Conservation (phyloP, 495 filamentous ascomycete genomes). For the Talaromyces proteolyticus region DNA sequence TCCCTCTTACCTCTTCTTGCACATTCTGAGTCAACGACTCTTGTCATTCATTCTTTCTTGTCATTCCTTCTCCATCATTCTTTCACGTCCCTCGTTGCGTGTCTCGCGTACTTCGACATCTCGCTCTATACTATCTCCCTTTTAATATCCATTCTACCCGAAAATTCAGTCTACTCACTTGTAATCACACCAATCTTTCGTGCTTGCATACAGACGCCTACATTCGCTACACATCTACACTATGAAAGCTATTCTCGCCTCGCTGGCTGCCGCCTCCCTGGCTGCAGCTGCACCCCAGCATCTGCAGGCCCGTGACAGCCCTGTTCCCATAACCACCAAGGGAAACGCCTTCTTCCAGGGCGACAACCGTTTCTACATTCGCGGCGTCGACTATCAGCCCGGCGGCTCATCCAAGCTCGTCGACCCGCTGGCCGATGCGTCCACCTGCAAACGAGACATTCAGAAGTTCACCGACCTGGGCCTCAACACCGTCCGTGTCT, state of each 20-base stretch:
- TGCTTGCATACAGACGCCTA: no score
- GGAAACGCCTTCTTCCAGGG: conserved; percentile 83
- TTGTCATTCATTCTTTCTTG: no score
- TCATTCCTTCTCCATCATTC: no score
- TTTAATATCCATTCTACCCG: no score
- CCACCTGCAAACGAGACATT: conserved; percentile 77
- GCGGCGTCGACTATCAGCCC: conserved; percentile 93
- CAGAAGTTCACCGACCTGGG: conserved; percentile 76
- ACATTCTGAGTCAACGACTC: no score
- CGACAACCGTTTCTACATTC: conserved; percentile 80
- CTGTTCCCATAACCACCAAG: conserved; percentile 51
- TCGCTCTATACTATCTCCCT: no score
- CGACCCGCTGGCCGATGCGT: conserved; percentile 73
- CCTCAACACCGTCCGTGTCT: conserved; percentile 88
- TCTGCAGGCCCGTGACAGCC: conserved; percentile 32
- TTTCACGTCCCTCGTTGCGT: no score
- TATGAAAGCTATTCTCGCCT: conserved; percentile 52
- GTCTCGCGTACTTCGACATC: no score
- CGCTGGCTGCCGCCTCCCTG: conserved; percentile 48
- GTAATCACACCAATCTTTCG: no score
- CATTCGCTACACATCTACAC: conserved; percentile 18
- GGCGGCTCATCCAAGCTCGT: conserved; percentile 72
- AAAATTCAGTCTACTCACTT: no score
- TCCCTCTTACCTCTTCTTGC: no score
- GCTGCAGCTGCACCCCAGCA: conserved; percentile 49